Evolutionary conservation across 2,329 filamentous ascomycete species (phyloP).

Genomic region (Exophiala spinifera): DNA sequence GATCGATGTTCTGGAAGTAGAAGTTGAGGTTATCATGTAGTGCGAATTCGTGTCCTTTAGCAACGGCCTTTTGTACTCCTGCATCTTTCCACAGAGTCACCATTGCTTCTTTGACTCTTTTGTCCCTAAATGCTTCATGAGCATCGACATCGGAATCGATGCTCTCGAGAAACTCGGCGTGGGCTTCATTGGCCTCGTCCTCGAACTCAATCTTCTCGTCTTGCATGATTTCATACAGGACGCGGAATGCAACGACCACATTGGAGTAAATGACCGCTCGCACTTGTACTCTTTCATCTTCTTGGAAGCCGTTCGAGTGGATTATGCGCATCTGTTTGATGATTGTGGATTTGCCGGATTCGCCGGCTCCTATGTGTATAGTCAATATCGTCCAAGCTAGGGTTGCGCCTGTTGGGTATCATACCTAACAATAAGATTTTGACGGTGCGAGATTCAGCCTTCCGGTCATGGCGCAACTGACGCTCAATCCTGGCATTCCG

Average conservation of each 20-base stretch:
- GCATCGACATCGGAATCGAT: conserved; percentile 75
- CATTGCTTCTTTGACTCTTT: conserved; percentile 67
- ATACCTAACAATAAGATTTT: conserved; percentile 90
- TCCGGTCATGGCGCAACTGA: conserved; percentile 80
- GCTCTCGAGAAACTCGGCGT: conserved; percentile 71
- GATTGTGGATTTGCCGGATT: conserved; percentile 94
- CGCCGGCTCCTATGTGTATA: conserved; percentile 70
- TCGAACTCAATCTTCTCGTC: conserved; percentile 78
- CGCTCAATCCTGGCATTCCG: conserved; percentile 73
- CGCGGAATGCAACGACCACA: conserved; percentile 84
- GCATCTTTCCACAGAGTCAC: conserved; percentile 78
- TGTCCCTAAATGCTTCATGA: conserved; percentile 71
- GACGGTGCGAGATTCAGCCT: conserved; percentile 78
- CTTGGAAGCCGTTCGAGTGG: conserved; percentile 86
- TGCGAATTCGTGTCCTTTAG: conserved; percentile 93
- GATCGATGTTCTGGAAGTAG: conserved; percentile 76
- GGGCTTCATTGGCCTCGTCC: conserved; percentile 73
- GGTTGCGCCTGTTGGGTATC: conserved; percentile 32
- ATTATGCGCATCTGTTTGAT: conserved; percentile 99
- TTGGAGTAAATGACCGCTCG: conserved; percentile 96
- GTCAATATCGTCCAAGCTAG: not conserved
- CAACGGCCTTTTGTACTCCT: conserved; percentile 82
- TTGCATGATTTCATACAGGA: conserved; percentile 86
- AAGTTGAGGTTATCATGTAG: conserved; percentile 94
- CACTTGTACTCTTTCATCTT: conserved; percentile 86